Base-by-base conservation (phyloP, 2,329 filamentous ascomycete genomes). In the Aspergillus sp. region DNA sequence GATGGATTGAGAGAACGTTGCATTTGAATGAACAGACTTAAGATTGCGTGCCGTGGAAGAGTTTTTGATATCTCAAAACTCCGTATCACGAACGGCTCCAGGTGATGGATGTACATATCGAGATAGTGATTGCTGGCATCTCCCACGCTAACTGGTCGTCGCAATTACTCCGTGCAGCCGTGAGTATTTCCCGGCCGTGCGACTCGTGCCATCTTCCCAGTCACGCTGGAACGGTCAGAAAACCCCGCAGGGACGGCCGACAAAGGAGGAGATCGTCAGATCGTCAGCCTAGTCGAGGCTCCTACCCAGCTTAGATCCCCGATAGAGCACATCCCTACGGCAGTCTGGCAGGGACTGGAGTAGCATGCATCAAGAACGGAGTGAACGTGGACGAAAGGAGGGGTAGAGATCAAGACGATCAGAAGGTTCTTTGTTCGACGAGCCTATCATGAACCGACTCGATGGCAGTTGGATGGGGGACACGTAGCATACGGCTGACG, bases 251-350 rank as follows among this genome's bases (percentile, higher is more conserved):
- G 46, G 32, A 47, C 23, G 41, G 31, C 50, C 41, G 16, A 42
- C 34, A 40, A 46, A 36, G 29, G 53, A 56, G 45, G 50, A 40
- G 57, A 62, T 59, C 58, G 42, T 49, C 58, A 50, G 60, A 59
- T 61, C 55, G 55, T 47, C 58, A 51, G 11, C 31, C 45, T 14
- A 20, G 32, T 50, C 29, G 17, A 19, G 25, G 31, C n/a, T 38
- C 46, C 52, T 53, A 38, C 23, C 46, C 23, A 36, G 44, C 31
- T 31, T 29, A 40, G 41, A 50, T 25, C 20, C 47, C 49, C 44
- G 46, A 43, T 29, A 17, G 41, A 51, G 51, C 44, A 42, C 45
- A 32, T 36, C 21, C 41, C 38, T 16, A n/a, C 16, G 5, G 14
- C 19, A n/a, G 17, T 34, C 45, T n/a, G 21, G 50, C 21, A 48